Percentiles rank a stretch among this genome's conserved stretches.
Conservation (phyloP, 352 stramenopile genomes). For the Pythium coloratum region DNA sequence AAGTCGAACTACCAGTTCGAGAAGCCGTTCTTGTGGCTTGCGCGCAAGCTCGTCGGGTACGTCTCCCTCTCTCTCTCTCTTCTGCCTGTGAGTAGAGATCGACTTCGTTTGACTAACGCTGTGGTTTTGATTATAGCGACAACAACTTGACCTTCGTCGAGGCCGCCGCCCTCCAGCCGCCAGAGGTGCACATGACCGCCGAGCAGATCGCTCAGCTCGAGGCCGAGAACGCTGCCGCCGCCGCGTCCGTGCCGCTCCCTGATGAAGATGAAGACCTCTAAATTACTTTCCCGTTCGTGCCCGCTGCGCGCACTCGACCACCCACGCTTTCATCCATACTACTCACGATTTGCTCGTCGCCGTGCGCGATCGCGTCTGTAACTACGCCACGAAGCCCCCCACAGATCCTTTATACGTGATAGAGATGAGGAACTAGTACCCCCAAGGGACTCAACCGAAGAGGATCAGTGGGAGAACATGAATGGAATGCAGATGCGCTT, state of each 20-base stretch:
- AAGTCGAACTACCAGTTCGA: conserved; percentile 99
- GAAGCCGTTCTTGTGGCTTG: conserved; percentile 99
- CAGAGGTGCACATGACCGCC: conserved; percentile 96
- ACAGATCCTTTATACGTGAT: conserved; percentile 25
- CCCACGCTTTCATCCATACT: conserved; percentile 7
- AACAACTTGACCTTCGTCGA: conserved; percentile 99
- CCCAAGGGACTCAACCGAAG: conserved; percentile 12
- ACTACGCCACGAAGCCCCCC: background rate
- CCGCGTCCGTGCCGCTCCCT: conserved; percentile 91
- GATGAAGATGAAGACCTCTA: conserved; percentile 98
- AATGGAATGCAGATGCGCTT: conserved; percentile 29
- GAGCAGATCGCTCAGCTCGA: conserved; percentile 93
- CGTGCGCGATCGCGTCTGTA: conserved; percentile 25
- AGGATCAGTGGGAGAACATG: conserved; percentile 20
- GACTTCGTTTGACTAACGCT: background rate
- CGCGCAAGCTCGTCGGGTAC: conserved; percentile 97
- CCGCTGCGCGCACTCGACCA: conserved; percentile 12
- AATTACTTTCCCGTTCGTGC: conserved; percentile 39
- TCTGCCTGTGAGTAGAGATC: background rate
- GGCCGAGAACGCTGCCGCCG: conserved; percentile 88
- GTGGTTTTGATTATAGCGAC: conserved; percentile 60
- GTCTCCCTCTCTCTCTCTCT: conserved; percentile 19
- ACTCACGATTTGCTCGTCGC: conserved; percentile 7
- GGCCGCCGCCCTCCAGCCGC: conserved; percentile 94
- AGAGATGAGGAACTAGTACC: conserved; percentile 19